Evolutionary conservation across 176 grass and related monocot species (phyloP), one percentile per base, ranked within the genome.

Genomic region (Aegilops bicornis): DNA sequence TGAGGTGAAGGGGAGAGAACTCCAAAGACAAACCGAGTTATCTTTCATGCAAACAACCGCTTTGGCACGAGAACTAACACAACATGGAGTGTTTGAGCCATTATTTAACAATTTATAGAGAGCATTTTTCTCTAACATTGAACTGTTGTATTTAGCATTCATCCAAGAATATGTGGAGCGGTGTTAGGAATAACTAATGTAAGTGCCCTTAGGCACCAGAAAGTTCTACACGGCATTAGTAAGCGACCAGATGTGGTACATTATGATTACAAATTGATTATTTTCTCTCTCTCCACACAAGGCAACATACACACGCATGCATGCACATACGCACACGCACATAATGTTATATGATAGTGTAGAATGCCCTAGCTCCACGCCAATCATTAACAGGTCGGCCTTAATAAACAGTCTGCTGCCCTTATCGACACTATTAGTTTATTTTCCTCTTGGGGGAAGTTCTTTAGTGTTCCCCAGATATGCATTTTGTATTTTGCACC

Each of bases 331-430:
- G 85, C 85, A 77, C 71, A 76, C 62, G 58, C 70, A 77, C 81
- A 84, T 71, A 87, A 81, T 85, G 76, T 35, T 91, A 70, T 91
- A 84, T 85, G 82, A 91, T 86, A 76, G 59, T 69, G 61, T 79
- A 79, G 79, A 86, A 68, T 76, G 69, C 79, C 67, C 76, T 87
- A 69, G 91, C 88, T 88, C 82, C 68, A 86, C 86, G 74, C 86
- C 86, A 90, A 90, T 93, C 83, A 93, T 93, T 93, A 91, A 93
- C 83, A 88, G 89, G 79, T 85, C 87, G 88, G 88, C 79, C 79
- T 88, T 89, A 86, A 91, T 77, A 81, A 89, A 71, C 23, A 69
- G 76, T 13, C 47, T 77, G 69, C 67, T 92, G 73, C 79, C 79
- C 75, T 93, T 82, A 88, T 82, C 85, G 87, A 60, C 32, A 70